Conservation (phyloP, 2,329 filamentous ascomycete genomes). For the Capronia epimyces region DNA sequence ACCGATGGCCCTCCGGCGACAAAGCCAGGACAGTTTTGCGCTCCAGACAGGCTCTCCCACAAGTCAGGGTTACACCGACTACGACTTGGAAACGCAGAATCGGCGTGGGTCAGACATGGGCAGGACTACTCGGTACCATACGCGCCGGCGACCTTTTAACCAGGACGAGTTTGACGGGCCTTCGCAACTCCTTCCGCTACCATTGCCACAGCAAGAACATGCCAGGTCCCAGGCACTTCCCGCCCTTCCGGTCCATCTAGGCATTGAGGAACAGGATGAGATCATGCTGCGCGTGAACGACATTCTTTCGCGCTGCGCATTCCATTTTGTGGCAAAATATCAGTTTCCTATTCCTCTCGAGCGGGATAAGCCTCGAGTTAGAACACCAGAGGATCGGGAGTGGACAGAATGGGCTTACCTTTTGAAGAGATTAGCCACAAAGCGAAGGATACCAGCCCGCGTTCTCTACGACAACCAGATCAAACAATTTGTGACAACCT, state of each 20-base stretch:
- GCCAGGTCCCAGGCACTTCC: slow-evolving; percentile 75
- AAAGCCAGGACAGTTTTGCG: slow-evolving; percentile 28
- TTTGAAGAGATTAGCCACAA: slow-evolving; percentile 77
- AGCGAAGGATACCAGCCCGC: slow-evolving; percentile 74
- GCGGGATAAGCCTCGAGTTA: slow-evolving; percentile 72
- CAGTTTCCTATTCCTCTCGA: slow-evolving; percentile 83
- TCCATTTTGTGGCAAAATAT: slow-evolving; percentile 85
- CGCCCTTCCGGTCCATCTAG: slow-evolving; percentile 73
- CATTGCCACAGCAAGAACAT: slow-evolving; percentile 64
- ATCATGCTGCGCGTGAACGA: slow-evolving; percentile 78
- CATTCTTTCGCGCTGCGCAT: slow-evolving; percentile 76
- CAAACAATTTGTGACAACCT: slow-evolving; percentile 80
- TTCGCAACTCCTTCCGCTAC: slow-evolving; percentile 72
- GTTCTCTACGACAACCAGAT: slow-evolving; percentile 86
- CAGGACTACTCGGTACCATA: slow-evolving; percentile 25
- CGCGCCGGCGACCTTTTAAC: slow-evolving; percentile 55
- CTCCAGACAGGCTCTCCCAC: slow-evolving; percentile 25
- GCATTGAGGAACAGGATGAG: slow-evolving; percentile 77
- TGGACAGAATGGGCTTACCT: slow-evolving; percentile 93
- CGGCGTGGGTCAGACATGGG: slow-evolving; percentile 22
- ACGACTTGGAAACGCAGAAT: slow-evolving; percentile 25
- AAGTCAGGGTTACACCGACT: slow-evolving; percentile 27
- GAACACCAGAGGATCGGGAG: slow-evolving; percentile 69
- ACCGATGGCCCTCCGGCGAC: slow-evolving; percentile 22
- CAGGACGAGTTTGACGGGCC: slow-evolving; percentile 86